Evolutionary conservation across 768 basidiomycete genomes (phyloP).

Genomic region (Cyclocybe cylindracea): DNA sequence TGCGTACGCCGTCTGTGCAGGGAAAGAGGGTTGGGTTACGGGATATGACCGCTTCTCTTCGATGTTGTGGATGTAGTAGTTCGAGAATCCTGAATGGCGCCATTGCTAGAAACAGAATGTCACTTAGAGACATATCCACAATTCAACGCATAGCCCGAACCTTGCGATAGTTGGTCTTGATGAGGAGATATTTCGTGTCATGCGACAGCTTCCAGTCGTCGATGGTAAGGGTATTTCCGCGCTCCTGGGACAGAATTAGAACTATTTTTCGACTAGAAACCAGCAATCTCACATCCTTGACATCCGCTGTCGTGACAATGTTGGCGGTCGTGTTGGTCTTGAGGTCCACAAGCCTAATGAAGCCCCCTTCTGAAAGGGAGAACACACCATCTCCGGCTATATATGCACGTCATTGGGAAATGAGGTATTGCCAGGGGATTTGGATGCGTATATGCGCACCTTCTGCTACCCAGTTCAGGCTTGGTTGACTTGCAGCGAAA

Average conservation of each 20-base stretch:
- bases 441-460: slow-evolving; percentile 47
- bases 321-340: slow-evolving; percentile 67
- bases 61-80: slow-evolving; percentile 91
- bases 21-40: slow-evolving; percentile 65
- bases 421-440: neutral
- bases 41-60: slow-evolving; percentile 68
- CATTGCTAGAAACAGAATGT: slow-evolving; percentile 67
- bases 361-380: slow-evolving; percentile 58
- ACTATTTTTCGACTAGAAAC: neutral
- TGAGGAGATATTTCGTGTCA: slow-evolving; percentile 87
- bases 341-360: slow-evolving; percentile 81
- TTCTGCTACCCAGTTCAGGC: slow-evolving; percentile 88
- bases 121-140: slow-evolving; percentile 6
- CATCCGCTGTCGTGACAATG: slow-evolving; percentile 57
- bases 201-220: slow-evolving; percentile 80
- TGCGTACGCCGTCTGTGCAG: slow-evolving; percentile 76
- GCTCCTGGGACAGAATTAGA: slow-evolving; percentile 41
- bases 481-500: slow-evolving; percentile 50
- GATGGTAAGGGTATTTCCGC: slow-evolving; percentile 52
- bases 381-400: slow-evolving; percentile 94
- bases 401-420: neutral
- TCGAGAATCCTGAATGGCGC: slow-evolving; percentile 88
- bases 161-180: slow-evolving; percentile 77
- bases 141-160: slow-evolving; percentile 32
- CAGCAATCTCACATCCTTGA: slow-evolving; percentile 58